These are phyloP conservation scores for Termitomyces titanicus DNA, from an alignment of 768 basidiomycete species.

Conservation along the genomic window DNA sequence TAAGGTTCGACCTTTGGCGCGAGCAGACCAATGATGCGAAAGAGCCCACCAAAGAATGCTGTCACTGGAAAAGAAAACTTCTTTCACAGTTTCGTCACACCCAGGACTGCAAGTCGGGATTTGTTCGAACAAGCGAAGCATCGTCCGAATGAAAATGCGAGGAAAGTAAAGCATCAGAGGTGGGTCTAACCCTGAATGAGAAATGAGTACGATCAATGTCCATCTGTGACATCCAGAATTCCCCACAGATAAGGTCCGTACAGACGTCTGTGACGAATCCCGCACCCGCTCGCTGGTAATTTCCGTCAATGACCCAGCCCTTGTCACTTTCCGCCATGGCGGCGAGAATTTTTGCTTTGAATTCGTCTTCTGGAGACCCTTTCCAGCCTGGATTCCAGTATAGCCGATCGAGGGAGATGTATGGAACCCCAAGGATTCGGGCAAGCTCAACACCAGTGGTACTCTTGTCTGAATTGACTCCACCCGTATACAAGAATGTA, in stretches of 20 bases:
- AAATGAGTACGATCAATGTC: not conserved
- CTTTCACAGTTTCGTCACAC: constrained; percentile 37
- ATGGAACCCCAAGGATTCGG: constrained; percentile 37
- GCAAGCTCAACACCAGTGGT: constrained; percentile 46
- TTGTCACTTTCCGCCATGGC: constrained; percentile 24
- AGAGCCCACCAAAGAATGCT: constrained; percentile 54
- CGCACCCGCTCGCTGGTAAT: constrained; percentile 29
- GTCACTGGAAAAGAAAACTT: constrained; percentile 42
- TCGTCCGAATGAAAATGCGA: constrained; percentile 49
- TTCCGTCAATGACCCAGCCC: constrained; percentile 57
- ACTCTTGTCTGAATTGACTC: constrained; percentile 27
- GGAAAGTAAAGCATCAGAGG: constrained; percentile 60
- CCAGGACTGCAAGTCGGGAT: constrained; percentile 42
- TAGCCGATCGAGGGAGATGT: constrained; percentile 43
- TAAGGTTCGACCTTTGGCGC: constrained; percentile 21
- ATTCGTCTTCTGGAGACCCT: constrained; percentile 25
- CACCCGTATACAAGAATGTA: not conserved
- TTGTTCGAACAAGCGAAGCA: constrained; percentile 39
- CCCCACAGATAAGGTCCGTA: constrained; percentile 54
- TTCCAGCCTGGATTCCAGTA: constrained; percentile 51
- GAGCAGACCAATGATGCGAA: constrained; percentile 31
- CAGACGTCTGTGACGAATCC: constrained; percentile 31
- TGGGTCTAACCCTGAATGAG: constrained; percentile 58
- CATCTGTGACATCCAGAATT: not conserved
- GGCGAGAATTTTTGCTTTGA: constrained; percentile 23